Base-by-base conservation (phyloP, 345 rosid species). In the Cardamine occulta region DNA sequence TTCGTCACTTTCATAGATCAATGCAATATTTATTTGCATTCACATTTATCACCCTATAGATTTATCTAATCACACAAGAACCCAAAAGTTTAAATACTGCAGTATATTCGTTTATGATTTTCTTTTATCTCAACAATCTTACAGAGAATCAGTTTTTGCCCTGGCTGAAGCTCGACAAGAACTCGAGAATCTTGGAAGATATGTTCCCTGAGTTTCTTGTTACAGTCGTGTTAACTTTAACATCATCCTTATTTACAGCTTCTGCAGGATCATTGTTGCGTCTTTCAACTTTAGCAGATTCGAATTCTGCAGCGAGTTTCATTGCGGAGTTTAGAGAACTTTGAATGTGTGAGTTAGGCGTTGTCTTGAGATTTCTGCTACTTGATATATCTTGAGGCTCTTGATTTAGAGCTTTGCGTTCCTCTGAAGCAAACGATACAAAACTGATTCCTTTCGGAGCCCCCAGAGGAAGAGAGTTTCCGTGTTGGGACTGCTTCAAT, bases 241-340 rank as follows among this genome's bases (percentile, higher is more conserved):
- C 47, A 40, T 79, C 75, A n/a, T 62, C 64, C 59, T 70, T 66
- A 48, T 68, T 66, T 45, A 71, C 68, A 18, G 73, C 57, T 62
- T 68, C 52, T 42, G 11, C 40, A 7, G 48, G 40, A 70, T 66
- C 67, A 52, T 65, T 63, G 6, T 57, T 31, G 63, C 84, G 24
- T 2, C 49, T 74, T 74, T 55, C 82, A 74, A 47, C 76, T 75
- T 80, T 84, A 53, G 74, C 81, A 14, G 86, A 79, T 68, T 88
- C 91, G 2, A 85, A 75, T 82, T 82, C 88, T 19, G 88, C 84
- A 4, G 87, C 91, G 80, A 84, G 83, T 63, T 87, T 88, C 23
- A 86, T 77, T 7, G 94, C 86, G 1, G 96, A 86, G 62, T 81
- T 52, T 18, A 89, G 63, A 24, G 89, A 83, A 79, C 75, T 81